These are phyloP conservation scores for Orbilia oligospora DNA, from an alignment of 2,329 filamentous ascomycete species.

Conservation along the genomic window DNA sequence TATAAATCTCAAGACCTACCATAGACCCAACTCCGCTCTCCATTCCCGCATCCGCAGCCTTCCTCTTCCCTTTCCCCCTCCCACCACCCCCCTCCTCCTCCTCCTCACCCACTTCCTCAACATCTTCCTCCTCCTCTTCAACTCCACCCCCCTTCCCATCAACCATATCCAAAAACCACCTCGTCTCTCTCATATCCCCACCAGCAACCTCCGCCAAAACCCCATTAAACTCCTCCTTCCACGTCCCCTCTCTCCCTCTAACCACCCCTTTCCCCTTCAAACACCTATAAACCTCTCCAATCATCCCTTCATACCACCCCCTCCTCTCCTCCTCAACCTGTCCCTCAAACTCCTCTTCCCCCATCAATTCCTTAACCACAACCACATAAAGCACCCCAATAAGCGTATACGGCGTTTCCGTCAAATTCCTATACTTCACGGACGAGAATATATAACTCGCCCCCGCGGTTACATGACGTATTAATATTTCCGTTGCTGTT, in stretches of 20 bases:
- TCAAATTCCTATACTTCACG: constrained; percentile 35
- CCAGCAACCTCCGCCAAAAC: constrained; percentile 62
- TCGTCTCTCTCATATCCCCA: constrained; percentile 61
- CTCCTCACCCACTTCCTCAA: constrained; percentile 45
- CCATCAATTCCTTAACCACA: constrained; percentile 62
- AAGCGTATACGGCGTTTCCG: constrained; percentile 35
- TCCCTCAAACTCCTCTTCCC: constrained; percentile 28
- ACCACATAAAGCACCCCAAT: constrained; percentile 60
- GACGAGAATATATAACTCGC: constrained; percentile 35
- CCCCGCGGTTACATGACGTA: constrained; percentile 22
- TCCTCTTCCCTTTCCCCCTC: constrained; percentile 28
- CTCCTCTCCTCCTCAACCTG: constrained; percentile 6
- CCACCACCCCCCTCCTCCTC: constrained; percentile 23
- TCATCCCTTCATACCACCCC: constrained; percentile 58
- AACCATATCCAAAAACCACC: constrained; percentile 62
- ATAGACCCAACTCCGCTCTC: constrained; percentile 57
- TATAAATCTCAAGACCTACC: constrained; percentile 18
- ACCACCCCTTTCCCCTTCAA: constrained; percentile 61
- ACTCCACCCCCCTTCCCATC: constrained; percentile 46
- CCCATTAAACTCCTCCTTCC: constrained; percentile 58
- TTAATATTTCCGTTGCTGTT: too few relatives aligned
- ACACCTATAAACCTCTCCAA: constrained; percentile 58
- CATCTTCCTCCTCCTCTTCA: constrained; percentile 41
- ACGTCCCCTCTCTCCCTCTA: constrained; percentile 51
- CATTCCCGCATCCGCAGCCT: constrained; percentile 36